Evolutionary conservation across 768 basidiomycete genomes (phyloP).

Genomic region (Suillus luteus): DNA sequence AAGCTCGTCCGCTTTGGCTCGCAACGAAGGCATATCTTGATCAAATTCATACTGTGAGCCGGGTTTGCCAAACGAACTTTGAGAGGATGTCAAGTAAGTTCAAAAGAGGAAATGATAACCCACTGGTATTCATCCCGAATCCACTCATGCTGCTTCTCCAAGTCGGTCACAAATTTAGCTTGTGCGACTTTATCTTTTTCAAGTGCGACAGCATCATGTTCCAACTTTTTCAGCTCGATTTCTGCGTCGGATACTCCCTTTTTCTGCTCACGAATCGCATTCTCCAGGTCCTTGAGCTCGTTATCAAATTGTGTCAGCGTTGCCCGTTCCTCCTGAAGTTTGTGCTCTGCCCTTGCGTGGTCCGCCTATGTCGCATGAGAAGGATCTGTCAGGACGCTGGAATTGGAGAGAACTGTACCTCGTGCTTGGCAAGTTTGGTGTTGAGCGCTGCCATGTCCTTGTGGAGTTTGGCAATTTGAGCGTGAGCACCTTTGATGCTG

Average conservation of each 20-base stretch:
- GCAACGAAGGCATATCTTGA: conserved; percentile 58
- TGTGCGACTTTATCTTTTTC: conserved; percentile 66
- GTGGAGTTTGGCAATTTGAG: conserved; percentile 53
- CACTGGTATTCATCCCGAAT: conserved; percentile 86
- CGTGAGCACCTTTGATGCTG: conserved; percentile 33
- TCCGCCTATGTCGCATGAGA: conserved; percentile 41
- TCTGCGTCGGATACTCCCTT: conserved; percentile 67
- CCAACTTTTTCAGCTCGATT: conserved; percentile 60
- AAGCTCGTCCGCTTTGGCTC: conserved; percentile 70
- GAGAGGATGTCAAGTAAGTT: conserved; percentile 13
- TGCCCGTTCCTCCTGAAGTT: conserved; percentile 83
- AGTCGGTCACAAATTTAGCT: conserved; percentile 49
- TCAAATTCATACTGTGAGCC: conserved; percentile 84
- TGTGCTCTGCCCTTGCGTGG: conserved; percentile 65
- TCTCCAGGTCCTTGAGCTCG: conserved; percentile 83
- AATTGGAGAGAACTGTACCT: conserved; percentile 20
- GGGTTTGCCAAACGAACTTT: conserved; percentile 80
- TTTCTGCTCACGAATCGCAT: conserved; percentile 81
- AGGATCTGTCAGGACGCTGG: background rate
- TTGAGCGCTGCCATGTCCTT: conserved; percentile 65
- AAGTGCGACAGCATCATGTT: conserved; percentile 65
- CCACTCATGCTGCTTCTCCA: conserved; percentile 90
- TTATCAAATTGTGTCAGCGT: conserved; percentile 86
- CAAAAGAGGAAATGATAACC: conserved; percentile 33
- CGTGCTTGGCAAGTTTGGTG: conserved; percentile 41